These are phyloP conservation scores for Jaapia argillacea DNA, from an alignment of 768 basidiomycete genomes.

Conservation along the genomic window DNA sequence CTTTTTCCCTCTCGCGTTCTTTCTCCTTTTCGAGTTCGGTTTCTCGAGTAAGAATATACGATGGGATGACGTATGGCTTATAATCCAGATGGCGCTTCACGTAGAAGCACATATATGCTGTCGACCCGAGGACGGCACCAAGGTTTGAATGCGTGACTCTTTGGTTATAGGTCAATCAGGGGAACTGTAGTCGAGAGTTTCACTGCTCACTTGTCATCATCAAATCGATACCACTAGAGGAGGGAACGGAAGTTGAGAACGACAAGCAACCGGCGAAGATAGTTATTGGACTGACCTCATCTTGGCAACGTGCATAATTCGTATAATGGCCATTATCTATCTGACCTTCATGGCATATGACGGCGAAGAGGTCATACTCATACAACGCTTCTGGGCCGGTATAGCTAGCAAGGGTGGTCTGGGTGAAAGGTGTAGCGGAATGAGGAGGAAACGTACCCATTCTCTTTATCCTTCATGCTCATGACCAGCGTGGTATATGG, in stretches of 20 bases:
- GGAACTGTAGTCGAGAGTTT: too few relatives aligned
- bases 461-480: slow-evolving; percentile 34
- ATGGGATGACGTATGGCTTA: slow-evolving; percentile 57
- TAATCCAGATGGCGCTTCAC: slow-evolving; percentile 86
- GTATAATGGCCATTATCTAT: slow-evolving; percentile 95
- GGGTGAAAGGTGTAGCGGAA: neutral
- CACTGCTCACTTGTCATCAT: slow-evolving; percentile 85
- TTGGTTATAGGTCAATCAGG: too few relatives aligned
- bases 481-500: slow-evolving; percentile 67
- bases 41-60: slow-evolving; percentile 57
- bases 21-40: slow-evolving; percentile 55
- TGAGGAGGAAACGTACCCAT: slow-evolving; percentile 10
- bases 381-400: slow-evolving; percentile 62
- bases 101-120: slow-evolving; percentile 94
- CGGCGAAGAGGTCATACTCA: slow-evolving; percentile 86
- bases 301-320: slow-evolving; percentile 72
- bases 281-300: slow-evolving; percentile 50
- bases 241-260: slow-evolving; percentile 2
- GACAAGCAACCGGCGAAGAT: neutral
- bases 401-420: slow-evolving; percentile 18
- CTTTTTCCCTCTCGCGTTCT: slow-evolving; percentile 36
- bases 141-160: slow-evolving; percentile 70
- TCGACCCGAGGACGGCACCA: slow-evolving; percentile 55
- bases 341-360: slow-evolving; percentile 91
- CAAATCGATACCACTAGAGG: slow-evolving; percentile 83